Conservation (phyloP, 2,329 filamentous ascomycete genomes). For the Pseudogymnoascus sp. region DNA sequence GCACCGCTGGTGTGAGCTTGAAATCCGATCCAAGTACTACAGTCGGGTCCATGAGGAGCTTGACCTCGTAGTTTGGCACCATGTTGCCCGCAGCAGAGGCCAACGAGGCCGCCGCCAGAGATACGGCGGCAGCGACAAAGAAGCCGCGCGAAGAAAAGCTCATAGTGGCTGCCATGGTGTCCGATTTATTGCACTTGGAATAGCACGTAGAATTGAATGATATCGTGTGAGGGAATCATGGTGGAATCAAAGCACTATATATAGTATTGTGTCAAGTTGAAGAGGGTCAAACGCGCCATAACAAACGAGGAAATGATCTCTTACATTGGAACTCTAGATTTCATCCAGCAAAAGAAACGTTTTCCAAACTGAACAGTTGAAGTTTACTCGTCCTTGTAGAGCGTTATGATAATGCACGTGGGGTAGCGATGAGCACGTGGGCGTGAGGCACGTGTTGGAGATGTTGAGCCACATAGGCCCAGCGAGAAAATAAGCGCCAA, state of each 20-base stretch:
- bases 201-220: not conserved
- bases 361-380: not conserved
- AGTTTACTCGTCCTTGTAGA: not conserved
- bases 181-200: not conserved
- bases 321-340: not conserved
- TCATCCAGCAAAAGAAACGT: not conserved
- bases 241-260: not conserved
- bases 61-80: conserved; percentile 31
- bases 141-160: not conserved
- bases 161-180: not conserved
- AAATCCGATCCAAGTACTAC: conserved; percentile 27
- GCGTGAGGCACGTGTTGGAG: not conserved
- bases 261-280: not conserved
- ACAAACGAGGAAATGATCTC: conserved; percentile 6
- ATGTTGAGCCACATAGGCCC: not conserved
- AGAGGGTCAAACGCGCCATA: not conserved
- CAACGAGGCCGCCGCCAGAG: not conserved
- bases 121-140: not conserved
- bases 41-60: conserved; percentile 29
- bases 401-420: conserved; percentile 3
- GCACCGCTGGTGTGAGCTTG: conserved; percentile 27
- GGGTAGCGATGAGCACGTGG: not conserved
- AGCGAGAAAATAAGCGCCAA: not conserved
- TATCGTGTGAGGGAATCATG: not conserved
- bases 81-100: conserved; percentile 15